Evolutionary conservation across 83 land plant species (phyloP).

Genomic region (Picea abies): DNA sequence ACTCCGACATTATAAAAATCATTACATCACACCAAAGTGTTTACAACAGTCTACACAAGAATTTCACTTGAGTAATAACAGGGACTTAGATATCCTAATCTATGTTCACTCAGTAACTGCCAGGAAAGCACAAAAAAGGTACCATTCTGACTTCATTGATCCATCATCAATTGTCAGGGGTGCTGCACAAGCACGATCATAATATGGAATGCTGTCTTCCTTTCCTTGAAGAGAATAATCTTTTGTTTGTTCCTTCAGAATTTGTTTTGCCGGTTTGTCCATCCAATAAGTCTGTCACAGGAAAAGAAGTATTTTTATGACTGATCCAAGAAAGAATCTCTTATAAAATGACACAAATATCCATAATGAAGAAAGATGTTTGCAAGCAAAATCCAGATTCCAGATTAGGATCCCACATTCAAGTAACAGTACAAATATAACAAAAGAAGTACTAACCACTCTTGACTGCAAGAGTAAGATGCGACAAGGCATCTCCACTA

Average conservation of each 20-base stretch:
- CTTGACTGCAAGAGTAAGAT: neutral
- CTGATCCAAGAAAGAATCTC: neutral
- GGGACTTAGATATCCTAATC: neutral
- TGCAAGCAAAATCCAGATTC: neutral
- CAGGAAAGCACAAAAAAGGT: neutral
- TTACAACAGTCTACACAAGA: neutral
- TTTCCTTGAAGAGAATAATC: slow-evolving; percentile 26
- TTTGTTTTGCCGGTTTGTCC: slow-evolving; percentile 71
- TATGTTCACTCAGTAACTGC: neutral
- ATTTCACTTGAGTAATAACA: neutral
- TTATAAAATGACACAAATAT: neutral
- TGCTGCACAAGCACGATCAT: slow-evolving; percentile 80
- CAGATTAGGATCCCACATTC: neutral
- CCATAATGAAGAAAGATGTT: neutral
- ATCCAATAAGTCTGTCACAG: slow-evolving; percentile 81
- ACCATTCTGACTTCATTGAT: slow-evolving; percentile 54
- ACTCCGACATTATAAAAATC: neutral
- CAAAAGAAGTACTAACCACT: neutral
- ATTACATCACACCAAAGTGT: neutral
- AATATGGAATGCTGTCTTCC: slow-evolving; percentile 65
- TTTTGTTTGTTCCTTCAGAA: slow-evolving; percentile 23
- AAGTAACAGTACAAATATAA: slow-evolving; percentile 8
- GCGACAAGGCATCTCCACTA: neutral
- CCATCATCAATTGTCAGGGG: slow-evolving; percentile 52
- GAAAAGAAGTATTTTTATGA: neutral